Base-by-base conservation (phyloP, 1,284 basidiomycete species). In the Rhodotorula mucilaginosa region DNA sequence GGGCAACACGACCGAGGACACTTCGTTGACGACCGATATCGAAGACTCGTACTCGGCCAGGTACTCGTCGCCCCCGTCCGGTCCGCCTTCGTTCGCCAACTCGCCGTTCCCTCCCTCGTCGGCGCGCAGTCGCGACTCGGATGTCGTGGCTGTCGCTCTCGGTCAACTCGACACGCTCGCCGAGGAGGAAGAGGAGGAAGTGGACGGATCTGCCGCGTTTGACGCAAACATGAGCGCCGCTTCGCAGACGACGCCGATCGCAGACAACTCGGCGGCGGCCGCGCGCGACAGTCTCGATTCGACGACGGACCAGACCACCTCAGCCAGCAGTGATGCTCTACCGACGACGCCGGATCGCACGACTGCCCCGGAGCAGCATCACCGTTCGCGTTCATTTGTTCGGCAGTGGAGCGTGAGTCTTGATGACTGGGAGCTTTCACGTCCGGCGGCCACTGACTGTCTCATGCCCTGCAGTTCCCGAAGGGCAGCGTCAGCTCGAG, bases 121-220 rank as follows among this genome's bases (percentile, higher is more conserved):
- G 1, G 60, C 71, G 31, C 67, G 63, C 29, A 62, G 59, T 8
- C 70, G 68, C 34, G 69, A 73, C 44, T 61, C 62, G 31, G 72
- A 72, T 31, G 64, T 65, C 52, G 64, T 61, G n/a, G 74, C 68
- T 46, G 66, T 70, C 54, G 67, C 75, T 48, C 64, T 74, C 68
- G 62, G 69, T 18, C 65, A 68, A 26, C 67, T 79, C 64, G 75
- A 78, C 47, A 78, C 77, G 4, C 74, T 79, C 23, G 74, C 75
- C 31, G 78, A 79, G 59, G 78, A 78, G 67, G 78, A 79, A 12
- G 78, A 79, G 64, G 78, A 79, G 56, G 77, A 77, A n/a, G 70
- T 70, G 26, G 72, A 71, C 19, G 68, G 63, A 21, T 23, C 46
- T 26, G 44, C 26, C 29, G 29, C 29, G 23, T 31, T n/a, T 7